Evolutionary conservation across 1,139 yeast genomes (phyloP).

Genomic region (Scheffersomyces illinoinensis): DNA sequence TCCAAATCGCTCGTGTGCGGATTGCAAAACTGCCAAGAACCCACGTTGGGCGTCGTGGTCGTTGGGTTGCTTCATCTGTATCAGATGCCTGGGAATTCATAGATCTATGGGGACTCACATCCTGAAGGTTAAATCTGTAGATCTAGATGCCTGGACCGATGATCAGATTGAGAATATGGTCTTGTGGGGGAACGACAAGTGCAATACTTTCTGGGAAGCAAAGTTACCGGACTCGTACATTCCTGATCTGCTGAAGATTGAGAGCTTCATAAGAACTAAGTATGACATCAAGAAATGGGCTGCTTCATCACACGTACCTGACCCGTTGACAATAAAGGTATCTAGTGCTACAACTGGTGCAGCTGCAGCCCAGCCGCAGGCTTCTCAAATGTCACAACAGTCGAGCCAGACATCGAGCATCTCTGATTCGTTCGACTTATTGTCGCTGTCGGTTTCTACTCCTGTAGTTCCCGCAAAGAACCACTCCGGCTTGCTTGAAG

Average conservation of each 20-base stretch:
- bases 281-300: conserved; percentile 92
- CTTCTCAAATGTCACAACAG: conserved; percentile 1
- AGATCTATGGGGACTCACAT: conserved; percentile 95
- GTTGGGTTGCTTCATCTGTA: conserved; percentile 88
- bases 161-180: conserved; percentile 85
- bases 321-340: conserved; percentile 46
- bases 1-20: conserved; percentile 80
- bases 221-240: conserved; percentile 68
- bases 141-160: conserved; percentile 95
- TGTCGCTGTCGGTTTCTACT: conserved; percentile 3
- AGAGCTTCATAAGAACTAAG: conserved; percentile 86
- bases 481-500: conserved; percentile 24
- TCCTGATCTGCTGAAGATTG: conserved; percentile 86
- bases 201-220: conserved; percentile 81
- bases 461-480: neutral
- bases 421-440: conserved; percentile 2
- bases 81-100: conserved; percentile 91
- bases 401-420: neutral
- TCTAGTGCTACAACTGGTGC: conserved; percentile 2
- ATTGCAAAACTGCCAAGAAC: conserved; percentile 84
- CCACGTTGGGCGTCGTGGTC: conserved; percentile 99
- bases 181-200: conserved; percentile 81
- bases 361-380: conserved; percentile 4
- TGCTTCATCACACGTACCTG: conserved; percentile 50
- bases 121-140: conserved; percentile 83